Base-by-base conservation (phyloP, 1,284 basidiomycete genomes). In the Mycena citricolor region DNA sequence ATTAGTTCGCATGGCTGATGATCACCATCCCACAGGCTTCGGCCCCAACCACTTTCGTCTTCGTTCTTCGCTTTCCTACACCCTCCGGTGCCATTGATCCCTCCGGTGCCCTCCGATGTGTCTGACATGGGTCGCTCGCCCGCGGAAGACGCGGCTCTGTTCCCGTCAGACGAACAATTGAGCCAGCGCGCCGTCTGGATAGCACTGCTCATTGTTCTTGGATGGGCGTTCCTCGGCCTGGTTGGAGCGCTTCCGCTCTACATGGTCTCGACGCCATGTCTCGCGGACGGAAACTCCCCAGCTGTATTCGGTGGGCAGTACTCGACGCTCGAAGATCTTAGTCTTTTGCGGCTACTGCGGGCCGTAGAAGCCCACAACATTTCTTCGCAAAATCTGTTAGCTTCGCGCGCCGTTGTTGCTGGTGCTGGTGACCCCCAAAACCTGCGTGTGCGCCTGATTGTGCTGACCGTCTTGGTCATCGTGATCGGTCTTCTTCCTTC, bases 91-190 rank as follows among this genome's bases (percentile, higher is more conserved):
- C 82, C 86, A 2, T 65, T 87, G 17, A 68, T 86, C 13, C 83
- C 86, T 1, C 59, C 69, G 6, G 57, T 86, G 8, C 74, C 81
- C 13, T 61, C 68, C 3, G 76, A 81, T 50, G 66, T 77, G 8
- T 73, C 74, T n/a, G 68, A 78, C 51, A 67, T 77, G 10, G 75
- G 76, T 11, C 68, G 68, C 30, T 78, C 77, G 7, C 56, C 64
- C 4, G 63, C 65, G 12, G 62, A 57, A 32, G 79, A 83, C 52
- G 73, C 79, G 2, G 59, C 68, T 38, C 64, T 79, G 1, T 84
- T 86, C 55, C 79, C 83, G 2, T 84, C 85, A 1, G 86, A 90
- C 52, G 84, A 85, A 52, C 70, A 83, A 54, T 73, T 90, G 40
- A 75, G 68, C 45, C 81, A 89, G 55, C 76, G 86, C 21, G 73